Percentiles rank a stretch among this genome's conserved stretches.
phyloP scores from a whole-genome alignment of 2,329 filamentous ascomycete species.

The Sodiomyces alkalinus region DNA sequence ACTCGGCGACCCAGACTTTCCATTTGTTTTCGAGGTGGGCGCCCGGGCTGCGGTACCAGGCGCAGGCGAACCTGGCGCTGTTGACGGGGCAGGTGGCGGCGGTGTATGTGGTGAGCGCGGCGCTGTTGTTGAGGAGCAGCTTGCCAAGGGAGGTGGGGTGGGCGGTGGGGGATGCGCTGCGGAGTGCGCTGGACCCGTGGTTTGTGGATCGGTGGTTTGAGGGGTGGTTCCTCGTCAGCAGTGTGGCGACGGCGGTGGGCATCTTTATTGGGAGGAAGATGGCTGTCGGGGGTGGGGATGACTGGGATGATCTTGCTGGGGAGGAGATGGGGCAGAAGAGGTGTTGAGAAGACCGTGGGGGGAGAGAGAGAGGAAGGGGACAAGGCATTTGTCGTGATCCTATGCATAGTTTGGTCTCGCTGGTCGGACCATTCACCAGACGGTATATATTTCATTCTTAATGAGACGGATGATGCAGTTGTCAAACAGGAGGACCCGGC shows the following conservation, averaged over 20 bases:
- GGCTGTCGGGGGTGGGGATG: slow-evolving; percentile 31
- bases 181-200: slow-evolving; percentile 55
- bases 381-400: too few species aligned
- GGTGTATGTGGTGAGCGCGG: slow-evolving; percentile 72
- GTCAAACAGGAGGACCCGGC: too few species aligned
- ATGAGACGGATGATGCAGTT: not conserved
- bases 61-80: slow-evolving; percentile 64
- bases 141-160: slow-evolving; percentile 63
- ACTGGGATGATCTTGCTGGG: slow-evolving; percentile 43
- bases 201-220: slow-evolving; percentile 81
- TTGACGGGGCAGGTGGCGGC: slow-evolving; percentile 68
- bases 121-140: slow-evolving; percentile 62
- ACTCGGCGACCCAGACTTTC: slow-evolving; percentile 72
- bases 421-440: too few species aligned
- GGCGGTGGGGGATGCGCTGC: slow-evolving; percentile 62
- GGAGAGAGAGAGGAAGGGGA: too few species aligned
- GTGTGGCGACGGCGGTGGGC: slow-evolving; percentile 49
- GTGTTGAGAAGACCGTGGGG: too few species aligned
- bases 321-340: slow-evolving; percentile 62
- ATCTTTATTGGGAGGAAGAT: slow-evolving; percentile 58
- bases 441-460: not conserved
- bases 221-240: slow-evolving; percentile 64
- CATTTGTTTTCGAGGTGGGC: slow-evolving; percentile 64
- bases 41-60: slow-evolving; percentile 55
- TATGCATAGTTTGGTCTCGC: too few species aligned